Base-by-base conservation (phyloP, 2,329 filamentous ascomycete species). In the Fusarium setosum region DNA sequence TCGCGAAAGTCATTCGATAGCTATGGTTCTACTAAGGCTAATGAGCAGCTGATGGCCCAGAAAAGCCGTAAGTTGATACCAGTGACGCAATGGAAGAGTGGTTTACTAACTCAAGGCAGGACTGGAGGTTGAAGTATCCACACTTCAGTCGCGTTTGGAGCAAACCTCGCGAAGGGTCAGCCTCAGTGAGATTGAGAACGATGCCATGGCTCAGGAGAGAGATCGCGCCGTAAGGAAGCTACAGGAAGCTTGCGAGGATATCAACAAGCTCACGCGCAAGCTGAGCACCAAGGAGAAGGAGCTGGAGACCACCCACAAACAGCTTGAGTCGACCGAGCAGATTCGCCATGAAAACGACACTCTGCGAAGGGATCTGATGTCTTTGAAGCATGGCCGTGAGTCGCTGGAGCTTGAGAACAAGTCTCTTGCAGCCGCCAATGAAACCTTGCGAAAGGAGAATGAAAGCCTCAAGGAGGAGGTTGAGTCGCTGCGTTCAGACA, bases 141-240 rank as follows among this genome's bases (percentile, higher is more conserved):
- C 86, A 18, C 78, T 92, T 34, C 86, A 90, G 69, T 80, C 83
- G 8, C 87, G 86, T 15, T 79, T 92, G 2, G 87, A 90, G 59
- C 83, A 89, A 64, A 83, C 86, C 34, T 87, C 88, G 54, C 86
- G 86, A 41, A 90, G 90, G 71, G 80, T 86, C 21, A 87, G 84
- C 61, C 82, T 87, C n/a, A 82, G 84, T 32, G 87, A 91, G 49
- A 88, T 89, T 51, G 85, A 88, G 62, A 88, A 86, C 59, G 86
- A 90, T 62, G 85, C 88, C 4, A 77, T 91, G 38, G 82, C 83
- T 4, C 82, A 86, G 26, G 90, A 92, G 75, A 85, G 88, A 26
- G 89, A 92, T 67, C 86, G 88, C 44, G 85, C 90, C 34, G 81
- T 90, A 47, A 83, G 83, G 50, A 89, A 90, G 69, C 81, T 90